phyloP scores from a whole-genome alignment of 176 grass and related monocot genomes.

The Ensete ventricosum region DNA sequence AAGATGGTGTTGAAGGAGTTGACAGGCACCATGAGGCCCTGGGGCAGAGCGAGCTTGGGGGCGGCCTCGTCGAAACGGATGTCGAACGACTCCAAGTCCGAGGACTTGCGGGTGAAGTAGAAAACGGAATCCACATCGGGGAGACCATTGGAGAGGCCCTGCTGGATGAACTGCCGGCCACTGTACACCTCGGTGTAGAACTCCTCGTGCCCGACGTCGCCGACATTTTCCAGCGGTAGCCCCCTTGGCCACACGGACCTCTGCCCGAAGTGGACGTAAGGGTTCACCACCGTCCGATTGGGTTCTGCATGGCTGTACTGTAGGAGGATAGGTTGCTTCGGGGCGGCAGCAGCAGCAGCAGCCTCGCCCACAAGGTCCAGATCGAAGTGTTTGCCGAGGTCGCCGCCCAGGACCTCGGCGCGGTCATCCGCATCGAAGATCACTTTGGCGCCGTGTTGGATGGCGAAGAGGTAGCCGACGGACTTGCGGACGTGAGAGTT shows the following conservation, averaged over 20 bases:
- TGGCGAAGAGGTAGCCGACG: slow-evolving; percentile 80
- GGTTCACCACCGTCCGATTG: slow-evolving; percentile 86
- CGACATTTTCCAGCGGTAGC: slow-evolving; percentile 74
- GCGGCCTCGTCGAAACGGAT: slow-evolving; percentile 77
- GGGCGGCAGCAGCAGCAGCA: slow-evolving; percentile 11
- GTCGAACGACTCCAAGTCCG: slow-evolving; percentile 33
- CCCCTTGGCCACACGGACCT: slow-evolving; percentile 89
- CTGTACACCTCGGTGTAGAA: slow-evolving; percentile 93
- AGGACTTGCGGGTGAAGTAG: slow-evolving; percentile 93
- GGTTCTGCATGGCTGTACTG: slow-evolving; percentile 92
- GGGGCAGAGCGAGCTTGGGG: slow-evolving; percentile 75
- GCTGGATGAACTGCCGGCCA: slow-evolving; percentile 92
- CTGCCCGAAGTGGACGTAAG: slow-evolving; percentile 96
- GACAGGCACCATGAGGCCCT: slow-evolving; percentile 84
- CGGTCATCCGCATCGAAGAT: slow-evolving; percentile 95
- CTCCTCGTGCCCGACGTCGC: slow-evolving; percentile 76
- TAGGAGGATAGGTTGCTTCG: slow-evolving; percentile 66
- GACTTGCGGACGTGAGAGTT: slow-evolving; percentile 82
- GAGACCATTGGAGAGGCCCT: slow-evolving; percentile 81
- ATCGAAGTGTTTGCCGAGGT: slow-evolving; percentile 78
- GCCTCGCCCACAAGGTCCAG: slow-evolving; percentile 47
- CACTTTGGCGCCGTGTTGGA: slow-evolving; percentile 89
- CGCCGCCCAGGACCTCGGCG: slow-evolving; percentile 64
- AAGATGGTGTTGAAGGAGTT: slow-evolving; percentile 98
- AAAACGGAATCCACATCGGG: slow-evolving; percentile 89